Percentiles rank a stretch among this genome's conserved stretches.
Conservation (phyloP, 768 basidiomycete genomes). For the Hygrocybe coccinea region DNA sequence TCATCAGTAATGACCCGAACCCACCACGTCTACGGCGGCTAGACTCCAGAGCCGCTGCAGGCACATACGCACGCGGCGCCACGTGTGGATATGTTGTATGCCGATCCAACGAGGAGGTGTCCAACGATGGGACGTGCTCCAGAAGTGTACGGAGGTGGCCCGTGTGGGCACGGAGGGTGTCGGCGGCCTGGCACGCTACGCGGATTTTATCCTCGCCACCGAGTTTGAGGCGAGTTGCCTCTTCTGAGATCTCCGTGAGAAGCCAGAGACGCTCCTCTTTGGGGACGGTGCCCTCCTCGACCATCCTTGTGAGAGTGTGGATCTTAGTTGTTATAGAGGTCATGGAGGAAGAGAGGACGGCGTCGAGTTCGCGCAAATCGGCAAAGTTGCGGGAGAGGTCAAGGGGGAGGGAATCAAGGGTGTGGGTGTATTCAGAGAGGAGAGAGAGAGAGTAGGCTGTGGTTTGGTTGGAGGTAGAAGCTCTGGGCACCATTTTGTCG, state of each 20-base stretch:
- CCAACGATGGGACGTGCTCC: slow-evolving; percentile 59
- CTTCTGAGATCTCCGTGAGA: slow-evolving; percentile 90
- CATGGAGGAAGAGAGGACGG: slow-evolving; percentile 89
- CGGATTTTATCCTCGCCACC: slow-evolving; percentile 98
- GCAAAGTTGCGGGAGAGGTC: slow-evolving; percentile 93
- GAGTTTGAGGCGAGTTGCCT: slow-evolving; percentile 83
- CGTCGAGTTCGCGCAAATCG: slow-evolving; percentile 97
- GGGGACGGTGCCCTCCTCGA: slow-evolving; percentile 54
- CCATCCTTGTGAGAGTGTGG: slow-evolving; percentile 64
- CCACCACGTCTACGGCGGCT: slow-evolving; percentile 57
- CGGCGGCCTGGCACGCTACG: slow-evolving; percentile 86
- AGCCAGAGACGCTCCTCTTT: slow-evolving; percentile 80
- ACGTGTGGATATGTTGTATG: slow-evolving; percentile 76
- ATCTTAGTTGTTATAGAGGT: slow-evolving; percentile 77
- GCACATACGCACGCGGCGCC: slow-evolving; percentile 61
- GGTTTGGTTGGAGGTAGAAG: slow-evolving; percentile 7
- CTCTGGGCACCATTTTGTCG: neutral
- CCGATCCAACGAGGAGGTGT: slow-evolving; percentile 46
- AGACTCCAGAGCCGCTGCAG: slow-evolving; percentile 55
- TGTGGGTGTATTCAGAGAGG: slow-evolving; percentile 82
- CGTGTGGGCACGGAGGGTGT: slow-evolving; percentile 69
- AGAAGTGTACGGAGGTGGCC: slow-evolving; percentile 59
- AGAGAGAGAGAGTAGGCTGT: slow-evolving; percentile 62
- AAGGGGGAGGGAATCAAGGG: slow-evolving; percentile 87
- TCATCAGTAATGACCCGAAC: slow-evolving; percentile 47